These are phyloP conservation scores for Termitomyces eurrhizus DNA, from an alignment of 768 basidiomycete genomes.

Conservation along the genomic window DNA sequence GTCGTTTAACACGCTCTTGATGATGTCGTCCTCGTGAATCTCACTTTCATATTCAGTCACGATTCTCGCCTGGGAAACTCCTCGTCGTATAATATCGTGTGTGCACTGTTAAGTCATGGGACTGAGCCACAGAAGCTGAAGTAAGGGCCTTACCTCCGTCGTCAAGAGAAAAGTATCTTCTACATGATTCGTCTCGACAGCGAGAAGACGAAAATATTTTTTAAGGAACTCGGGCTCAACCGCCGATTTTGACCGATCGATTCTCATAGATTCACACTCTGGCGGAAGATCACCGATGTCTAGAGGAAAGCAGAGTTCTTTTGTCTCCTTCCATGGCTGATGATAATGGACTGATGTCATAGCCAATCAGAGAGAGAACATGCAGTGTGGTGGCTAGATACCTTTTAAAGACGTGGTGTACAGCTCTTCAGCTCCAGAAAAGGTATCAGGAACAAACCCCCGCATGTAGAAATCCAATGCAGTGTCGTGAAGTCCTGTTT, in stretches of 20 bases:
- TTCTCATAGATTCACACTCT: not conserved
- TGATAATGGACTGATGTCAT: not conserved
- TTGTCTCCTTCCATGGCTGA: not conserved
- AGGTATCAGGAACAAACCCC: not conserved
- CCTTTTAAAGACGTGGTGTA: not conserved
- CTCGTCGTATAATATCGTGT: not conserved
- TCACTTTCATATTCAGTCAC: not conserved
- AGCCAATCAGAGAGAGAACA: not conserved
- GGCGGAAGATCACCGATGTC: not conserved
- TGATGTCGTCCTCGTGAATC: not conserved
- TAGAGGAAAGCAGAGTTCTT: not conserved
- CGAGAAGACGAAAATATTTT: not conserved
- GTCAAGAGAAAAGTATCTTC: not conserved
- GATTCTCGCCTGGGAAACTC: not conserved
- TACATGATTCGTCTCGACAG: not conserved
- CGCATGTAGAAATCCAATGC: not conserved
- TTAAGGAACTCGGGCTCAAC: not conserved
- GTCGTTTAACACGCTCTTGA: not conserved
- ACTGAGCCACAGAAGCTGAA: not conserved
- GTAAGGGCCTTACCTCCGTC: not conserved
- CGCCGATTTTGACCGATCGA: not conserved
- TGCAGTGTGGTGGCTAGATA: not conserved
- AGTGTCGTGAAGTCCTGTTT: not conserved
- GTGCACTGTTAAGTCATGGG: not conserved
- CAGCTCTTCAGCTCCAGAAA: not conserved